Conservation (phyloP, 2,329 filamentous ascomycete species). For the Parastagonospora avenae region DNA sequence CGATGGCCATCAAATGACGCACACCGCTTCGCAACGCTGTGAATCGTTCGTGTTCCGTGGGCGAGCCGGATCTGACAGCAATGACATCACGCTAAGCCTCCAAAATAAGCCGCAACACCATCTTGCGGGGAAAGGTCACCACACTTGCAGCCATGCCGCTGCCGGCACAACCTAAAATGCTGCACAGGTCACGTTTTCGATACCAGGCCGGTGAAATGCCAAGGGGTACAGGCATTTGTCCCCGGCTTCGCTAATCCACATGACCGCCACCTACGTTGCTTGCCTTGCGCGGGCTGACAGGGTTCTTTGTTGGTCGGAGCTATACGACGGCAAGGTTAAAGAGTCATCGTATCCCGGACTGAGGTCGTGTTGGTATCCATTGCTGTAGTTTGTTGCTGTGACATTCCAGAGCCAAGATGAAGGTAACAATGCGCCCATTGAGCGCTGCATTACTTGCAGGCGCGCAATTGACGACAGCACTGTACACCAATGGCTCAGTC, state of each 20-base stretch:
- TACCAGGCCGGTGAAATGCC: not conserved
- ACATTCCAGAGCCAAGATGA: constrained; percentile 5
- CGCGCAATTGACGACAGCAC: constrained; percentile 43
- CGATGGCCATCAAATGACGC: not conserved
- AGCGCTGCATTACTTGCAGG: constrained; percentile 17
- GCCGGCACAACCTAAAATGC: not conserved
- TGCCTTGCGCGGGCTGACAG: constrained; percentile 7
- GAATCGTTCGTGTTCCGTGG: constrained; percentile 10
- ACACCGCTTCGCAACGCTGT: not conserved
- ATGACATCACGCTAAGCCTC: constrained; percentile 25
- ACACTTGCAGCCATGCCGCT: not conserved
- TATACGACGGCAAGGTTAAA: constrained; percentile 8
- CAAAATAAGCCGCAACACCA: constrained; percentile 13
- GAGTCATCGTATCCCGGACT: not conserved
- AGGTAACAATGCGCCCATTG: constrained; percentile 16
- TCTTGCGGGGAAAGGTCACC: constrained; percentile 21
- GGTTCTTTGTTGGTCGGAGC: constrained; percentile 17
- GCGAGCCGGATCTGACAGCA: constrained; percentile 12
- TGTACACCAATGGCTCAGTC: constrained; percentile 66
- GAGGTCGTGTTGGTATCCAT: not conserved
- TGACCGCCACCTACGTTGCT: constrained; percentile 27
- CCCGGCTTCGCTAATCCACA: not conserved
- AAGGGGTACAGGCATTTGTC: not conserved
- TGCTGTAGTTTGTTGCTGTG: constrained; percentile 2
- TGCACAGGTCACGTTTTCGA: constrained; percentile 3